Conservation (phyloP, 2,329 filamentous ascomycete genomes). For the Fusarium praegraminearum region DNA sequence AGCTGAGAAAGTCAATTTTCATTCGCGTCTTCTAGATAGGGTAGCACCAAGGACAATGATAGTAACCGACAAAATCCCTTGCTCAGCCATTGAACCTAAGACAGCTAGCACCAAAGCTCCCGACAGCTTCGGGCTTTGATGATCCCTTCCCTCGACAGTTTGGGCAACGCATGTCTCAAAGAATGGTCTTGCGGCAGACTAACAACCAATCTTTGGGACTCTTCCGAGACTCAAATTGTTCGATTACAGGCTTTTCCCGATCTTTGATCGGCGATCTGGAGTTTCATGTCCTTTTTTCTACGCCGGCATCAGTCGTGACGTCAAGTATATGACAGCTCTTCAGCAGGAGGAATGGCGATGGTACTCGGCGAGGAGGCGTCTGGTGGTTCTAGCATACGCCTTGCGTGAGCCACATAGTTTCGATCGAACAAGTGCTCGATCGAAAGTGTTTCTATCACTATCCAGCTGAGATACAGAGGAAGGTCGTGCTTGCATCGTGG, state of each 20-base stretch:
- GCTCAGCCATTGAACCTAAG: constrained; percentile 13
- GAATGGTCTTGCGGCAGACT: constrained; percentile 18
- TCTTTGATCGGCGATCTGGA: constrained; percentile 26
- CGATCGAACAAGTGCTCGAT: constrained; percentile 8
- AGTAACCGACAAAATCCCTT: constrained; percentile 24
- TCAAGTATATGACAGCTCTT: constrained; percentile 17
- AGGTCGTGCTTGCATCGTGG: constrained; percentile 19
- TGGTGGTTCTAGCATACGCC: constrained; percentile 5
- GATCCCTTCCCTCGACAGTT: constrained; percentile 27
- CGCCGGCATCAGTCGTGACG: constrained; percentile 19
- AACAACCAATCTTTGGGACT: constrained; percentile 19
- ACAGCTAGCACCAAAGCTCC: constrained; percentile 1
- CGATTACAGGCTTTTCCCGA: constrained; percentile 14
- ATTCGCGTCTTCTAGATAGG: not conserved
- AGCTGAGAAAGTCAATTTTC: not conserved
- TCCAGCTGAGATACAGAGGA: constrained; percentile 13
- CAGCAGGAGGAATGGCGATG: constrained; percentile 32
- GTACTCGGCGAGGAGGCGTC: constrained; percentile 7
- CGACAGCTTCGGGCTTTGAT: constrained; percentile 8
- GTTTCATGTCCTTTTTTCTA: constrained; percentile 1
- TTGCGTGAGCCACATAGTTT: constrained; percentile 24
- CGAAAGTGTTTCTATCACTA: not conserved
- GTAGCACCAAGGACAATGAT: not conserved
- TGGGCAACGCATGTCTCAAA: constrained; percentile 27
- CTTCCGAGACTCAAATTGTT: constrained; percentile 7